phyloP scores from a whole-genome alignment of 140 eudicot species.

The Flaveria floridana region DNA sequence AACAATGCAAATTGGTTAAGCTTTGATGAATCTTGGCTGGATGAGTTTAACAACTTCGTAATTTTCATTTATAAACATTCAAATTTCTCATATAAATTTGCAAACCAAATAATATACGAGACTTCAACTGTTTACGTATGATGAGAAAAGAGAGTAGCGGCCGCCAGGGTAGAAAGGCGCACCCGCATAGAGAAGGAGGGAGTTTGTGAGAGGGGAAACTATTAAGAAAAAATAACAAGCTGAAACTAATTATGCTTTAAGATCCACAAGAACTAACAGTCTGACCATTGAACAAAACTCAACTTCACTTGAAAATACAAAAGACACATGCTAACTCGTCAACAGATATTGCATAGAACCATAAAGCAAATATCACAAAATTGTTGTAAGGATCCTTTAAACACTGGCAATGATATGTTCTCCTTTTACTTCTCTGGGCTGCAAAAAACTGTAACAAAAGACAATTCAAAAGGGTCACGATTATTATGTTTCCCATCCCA shows the following conservation, averaged over 20 bases:
- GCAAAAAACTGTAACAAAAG: constrained; percentile 20
- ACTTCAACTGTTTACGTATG: too few relatives aligned
- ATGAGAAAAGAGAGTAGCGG: too few relatives aligned
- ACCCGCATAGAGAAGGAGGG: too few relatives aligned
- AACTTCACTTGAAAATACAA: constrained; percentile 19
- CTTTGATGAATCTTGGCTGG: too few relatives aligned
- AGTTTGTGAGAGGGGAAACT: neutral
- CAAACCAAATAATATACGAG: too few relatives aligned
- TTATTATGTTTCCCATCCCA: neutral
- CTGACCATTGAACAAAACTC: constrained; percentile 13
- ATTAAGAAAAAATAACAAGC: neutral
- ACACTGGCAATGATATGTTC: constrained; percentile 18
- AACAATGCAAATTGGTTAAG: too few relatives aligned
- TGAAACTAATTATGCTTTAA: neutral
- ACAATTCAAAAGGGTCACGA: neutral
- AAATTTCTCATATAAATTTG: too few relatives aligned
- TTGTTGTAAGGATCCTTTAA: constrained; percentile 5
- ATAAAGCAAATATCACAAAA: constrained; percentile 28
- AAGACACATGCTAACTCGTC: constrained; percentile 17
- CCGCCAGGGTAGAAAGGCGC: too few relatives aligned
- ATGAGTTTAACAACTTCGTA: too few relatives aligned
- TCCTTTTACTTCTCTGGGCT: constrained; percentile 17
- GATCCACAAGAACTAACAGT: constrained; percentile 11
- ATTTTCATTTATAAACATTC: too few relatives aligned
- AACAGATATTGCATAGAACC: constrained; percentile 12